Percentiles rank a stretch among this genome's conserved stretches.
These are phyloP conservation scores for Scheffersomyces parashehatae DNA, from an alignment of 1,139 yeast genomes.

Conservation along the genomic window DNA sequence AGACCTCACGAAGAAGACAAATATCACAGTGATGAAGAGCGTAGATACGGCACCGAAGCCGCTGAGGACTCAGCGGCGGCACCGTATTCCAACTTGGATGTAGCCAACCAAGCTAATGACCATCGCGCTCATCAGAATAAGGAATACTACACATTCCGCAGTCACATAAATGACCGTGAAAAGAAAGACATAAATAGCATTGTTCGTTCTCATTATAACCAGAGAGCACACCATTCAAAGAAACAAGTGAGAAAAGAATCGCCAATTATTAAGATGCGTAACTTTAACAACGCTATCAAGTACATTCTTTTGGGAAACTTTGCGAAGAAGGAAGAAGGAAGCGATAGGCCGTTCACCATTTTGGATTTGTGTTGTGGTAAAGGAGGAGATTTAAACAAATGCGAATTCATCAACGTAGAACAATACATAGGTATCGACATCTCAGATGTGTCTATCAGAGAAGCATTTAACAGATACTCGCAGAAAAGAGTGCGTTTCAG, in stretches of 20 bases:
- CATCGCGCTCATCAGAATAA: slow-evolving; percentile 9
- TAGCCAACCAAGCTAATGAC: slow-evolving; percentile 30
- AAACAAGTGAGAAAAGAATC: slow-evolving; percentile 68
- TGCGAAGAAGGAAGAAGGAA: slow-evolving; percentile 48
- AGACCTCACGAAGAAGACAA: slow-evolving; percentile 15
- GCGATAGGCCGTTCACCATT: slow-evolving; percentile 42
- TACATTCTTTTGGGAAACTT: slow-evolving; percentile 78
- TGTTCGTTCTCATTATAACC: slow-evolving; percentile 83
- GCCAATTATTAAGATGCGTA: slow-evolving; percentile 81
- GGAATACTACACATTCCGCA: slow-evolving; percentile 43
- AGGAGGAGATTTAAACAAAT: slow-evolving; percentile 94
- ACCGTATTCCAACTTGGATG: slow-evolving; percentile 34
- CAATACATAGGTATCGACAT: slow-evolving; percentile 91
- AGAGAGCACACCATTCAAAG: slow-evolving; percentile 72
- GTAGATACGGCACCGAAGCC: slow-evolving; percentile 2
- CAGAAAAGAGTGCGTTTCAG: slow-evolving; percentile 44
- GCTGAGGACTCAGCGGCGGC: slow-evolving; percentile 16
- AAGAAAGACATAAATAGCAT: slow-evolving; percentile 52
- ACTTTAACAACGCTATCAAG: slow-evolving; percentile 90
- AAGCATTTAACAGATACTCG: slow-evolving; percentile 75
- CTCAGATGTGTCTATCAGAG: slow-evolving; percentile 82
- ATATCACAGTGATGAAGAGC: slow-evolving; percentile 8
- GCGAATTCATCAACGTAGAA: slow-evolving; percentile 70
- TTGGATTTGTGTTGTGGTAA: slow-evolving; percentile 95
- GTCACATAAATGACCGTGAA: slow-evolving; percentile 36